A percentile compares a stretch with the other conserved stretches of the same genome.
These are phyloP conservation scores for Laguncularia racemosa DNA, from an alignment of 345 rosid species.

Conservation along the genomic window DNA sequence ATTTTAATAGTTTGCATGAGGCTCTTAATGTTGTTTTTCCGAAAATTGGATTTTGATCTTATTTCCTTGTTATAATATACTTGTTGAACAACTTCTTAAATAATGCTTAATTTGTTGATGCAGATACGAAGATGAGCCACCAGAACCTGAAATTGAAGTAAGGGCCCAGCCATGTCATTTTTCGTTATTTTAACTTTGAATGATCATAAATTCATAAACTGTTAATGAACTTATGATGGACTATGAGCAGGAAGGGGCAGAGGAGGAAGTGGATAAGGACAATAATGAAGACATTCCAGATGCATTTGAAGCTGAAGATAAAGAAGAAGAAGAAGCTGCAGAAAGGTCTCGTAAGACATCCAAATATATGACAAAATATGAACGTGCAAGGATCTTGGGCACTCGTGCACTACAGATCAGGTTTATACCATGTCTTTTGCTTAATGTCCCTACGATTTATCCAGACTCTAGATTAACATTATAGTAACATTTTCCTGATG, in stretches of 20 bases:
- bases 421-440: slow-evolving; percentile 16
- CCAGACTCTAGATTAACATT: background rate
- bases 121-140: slow-evolving; percentile 87
- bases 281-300: slow-evolving; percentile 52
- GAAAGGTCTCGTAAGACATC: slow-evolving; percentile 58
- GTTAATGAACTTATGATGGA: background rate
- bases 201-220: background rate
- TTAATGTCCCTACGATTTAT: background rate
- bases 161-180: slow-evolving; percentile 3
- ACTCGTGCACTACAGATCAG: slow-evolving; percentile 82
- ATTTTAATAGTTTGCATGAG: too few relatives aligned
- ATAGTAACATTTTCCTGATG: slow-evolving; percentile 6
- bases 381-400: slow-evolving; percentile 81
- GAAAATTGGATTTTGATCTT: background rate
- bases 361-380: slow-evolving; percentile 76
- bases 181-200: background rate
- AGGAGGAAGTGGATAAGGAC: slow-evolving; percentile 52
- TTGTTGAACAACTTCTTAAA: background rate
- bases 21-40: too few relatives aligned
- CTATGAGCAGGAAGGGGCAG: slow-evolving; percentile 57
- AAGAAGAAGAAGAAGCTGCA: slow-evolving; percentile 29
- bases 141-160: slow-evolving; percentile 83
- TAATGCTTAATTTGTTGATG: slow-evolving; percentile 10
- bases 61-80: background rate
- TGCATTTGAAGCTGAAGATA: slow-evolving; percentile 58